Evolutionary conservation across 2,329 filamentous ascomycete species (phyloP).

Genomic region (Xylaria sp.): DNA sequence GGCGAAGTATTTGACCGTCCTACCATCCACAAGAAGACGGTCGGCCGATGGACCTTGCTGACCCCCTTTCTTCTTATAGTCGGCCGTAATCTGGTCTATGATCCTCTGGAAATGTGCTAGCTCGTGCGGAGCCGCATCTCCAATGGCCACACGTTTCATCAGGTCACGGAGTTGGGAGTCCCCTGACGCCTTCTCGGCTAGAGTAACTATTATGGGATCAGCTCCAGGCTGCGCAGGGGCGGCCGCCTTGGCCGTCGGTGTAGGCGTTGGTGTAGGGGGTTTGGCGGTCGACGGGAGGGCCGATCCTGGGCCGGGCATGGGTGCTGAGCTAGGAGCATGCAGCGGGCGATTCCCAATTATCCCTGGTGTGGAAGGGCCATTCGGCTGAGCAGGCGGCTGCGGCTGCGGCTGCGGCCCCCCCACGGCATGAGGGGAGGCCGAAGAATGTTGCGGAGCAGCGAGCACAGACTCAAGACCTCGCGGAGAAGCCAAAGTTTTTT

Average conservation of each 20-base stretch:
- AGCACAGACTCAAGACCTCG: conserved; percentile 39
- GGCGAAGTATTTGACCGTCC: conserved; percentile 62
- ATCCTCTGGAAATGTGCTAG: conserved; percentile 77
- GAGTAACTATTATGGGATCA: conserved; percentile 81
- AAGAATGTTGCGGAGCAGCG: conserved; percentile 34
- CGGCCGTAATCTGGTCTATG: conserved; percentile 74
- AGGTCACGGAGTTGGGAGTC: conserved; percentile 74
- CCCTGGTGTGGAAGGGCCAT: conserved; percentile 32
- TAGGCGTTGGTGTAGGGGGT: conserved; percentile 22
- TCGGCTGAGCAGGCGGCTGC: conserved; percentile 36
- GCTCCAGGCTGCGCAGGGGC: conserved; percentile 41
- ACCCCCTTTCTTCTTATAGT: conserved; percentile 56
- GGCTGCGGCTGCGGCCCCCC: conserved; percentile 35
- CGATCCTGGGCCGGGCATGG: conserved; percentile 15
- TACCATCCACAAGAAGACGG: conserved; percentile 56
- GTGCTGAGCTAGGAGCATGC: conserved; percentile 27
- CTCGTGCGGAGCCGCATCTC: conserved; percentile 71
- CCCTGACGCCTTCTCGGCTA: conserved; percentile 74
- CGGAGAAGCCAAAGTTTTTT: conserved; percentile 28
- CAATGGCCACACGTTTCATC: conserved; percentile 82
- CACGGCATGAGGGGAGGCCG: conserved; percentile 24
- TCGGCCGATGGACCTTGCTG: conserved; percentile 58
- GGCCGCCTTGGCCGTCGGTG: conserved; percentile 24
- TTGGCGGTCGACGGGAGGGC: conserved; percentile 28
- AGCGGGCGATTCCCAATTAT: conserved; percentile 26